Evolutionary conservation across 2,329 filamentous ascomycete species (phyloP).

Genomic region (Clarireedia sp.): DNA sequence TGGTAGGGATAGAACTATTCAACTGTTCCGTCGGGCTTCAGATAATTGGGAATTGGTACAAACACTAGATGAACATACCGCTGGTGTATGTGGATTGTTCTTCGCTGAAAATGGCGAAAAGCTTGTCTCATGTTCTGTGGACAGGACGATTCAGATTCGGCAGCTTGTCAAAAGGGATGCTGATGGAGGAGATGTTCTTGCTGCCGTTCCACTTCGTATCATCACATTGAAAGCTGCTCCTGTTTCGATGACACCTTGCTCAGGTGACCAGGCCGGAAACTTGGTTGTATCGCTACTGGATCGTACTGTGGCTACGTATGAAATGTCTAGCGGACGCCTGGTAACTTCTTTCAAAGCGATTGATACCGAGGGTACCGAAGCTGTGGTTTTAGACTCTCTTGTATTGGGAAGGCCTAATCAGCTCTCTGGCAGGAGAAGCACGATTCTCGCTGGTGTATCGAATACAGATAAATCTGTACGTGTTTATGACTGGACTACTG

Average conservation of each 20-base stretch:
- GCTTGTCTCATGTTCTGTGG: slow-evolving; percentile 78
- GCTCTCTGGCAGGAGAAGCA: slow-evolving; percentile 40
- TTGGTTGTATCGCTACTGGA: slow-evolving; percentile 54
- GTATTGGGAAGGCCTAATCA: slow-evolving; percentile 52
- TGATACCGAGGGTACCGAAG: slow-evolving; percentile 71
- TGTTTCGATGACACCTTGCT: slow-evolving; percentile 68
- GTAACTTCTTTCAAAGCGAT: slow-evolving; percentile 71
- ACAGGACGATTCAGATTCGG: slow-evolving; percentile 78
- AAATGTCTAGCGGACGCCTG: slow-evolving; percentile 60
- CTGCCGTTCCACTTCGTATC: slow-evolving; percentile 68
- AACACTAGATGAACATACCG: slow-evolving; percentile 85
- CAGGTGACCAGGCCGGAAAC: slow-evolving; percentile 44
- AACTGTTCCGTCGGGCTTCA: slow-evolving; percentile 62
- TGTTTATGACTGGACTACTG: slow-evolving; percentile 73
- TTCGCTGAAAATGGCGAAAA: slow-evolving; percentile 60
- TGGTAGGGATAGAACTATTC: slow-evolving; percentile 83
- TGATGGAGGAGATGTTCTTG: slow-evolving; percentile 52
- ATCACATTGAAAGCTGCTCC: slow-evolving; percentile 83
- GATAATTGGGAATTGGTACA: slow-evolving; percentile 71
- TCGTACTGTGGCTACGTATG: slow-evolving; percentile 52
- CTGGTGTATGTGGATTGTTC: slow-evolving; percentile 70
- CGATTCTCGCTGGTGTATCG: slow-evolving; percentile 77
- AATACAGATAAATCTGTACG: slow-evolving; percentile 94
- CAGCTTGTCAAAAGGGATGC: slow-evolving; percentile 65
- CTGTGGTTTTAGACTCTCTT: slow-evolving; percentile 75